Conservation (phyloP, 73 alveolate species). For the Blepharisma japonicum region DNA sequence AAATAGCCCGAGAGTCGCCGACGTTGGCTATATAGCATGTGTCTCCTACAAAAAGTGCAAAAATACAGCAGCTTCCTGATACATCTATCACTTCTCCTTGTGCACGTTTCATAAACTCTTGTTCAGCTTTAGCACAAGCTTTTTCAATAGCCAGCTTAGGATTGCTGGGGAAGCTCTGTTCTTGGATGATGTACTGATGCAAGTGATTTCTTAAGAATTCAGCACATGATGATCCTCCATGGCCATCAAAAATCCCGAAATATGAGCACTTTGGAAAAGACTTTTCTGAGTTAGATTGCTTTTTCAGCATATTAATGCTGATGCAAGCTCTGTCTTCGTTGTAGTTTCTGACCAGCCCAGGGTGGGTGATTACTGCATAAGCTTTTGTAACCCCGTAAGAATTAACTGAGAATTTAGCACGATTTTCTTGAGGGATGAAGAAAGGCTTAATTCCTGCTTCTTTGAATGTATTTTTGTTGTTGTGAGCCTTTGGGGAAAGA, state of each 20-base stretch:
- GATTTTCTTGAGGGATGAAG: neutral
- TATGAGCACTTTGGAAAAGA: constrained; percentile 88
- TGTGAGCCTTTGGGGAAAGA: no score
- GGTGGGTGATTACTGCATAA: constrained; percentile 94
- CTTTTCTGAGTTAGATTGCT: neutral
- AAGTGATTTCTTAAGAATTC: constrained; percentile 63
- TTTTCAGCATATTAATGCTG: constrained; percentile 38
- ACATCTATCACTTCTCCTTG: constrained; percentile 58
- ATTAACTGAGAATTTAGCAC: constrained; percentile 81
- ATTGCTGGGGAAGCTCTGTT: constrained; percentile 72
- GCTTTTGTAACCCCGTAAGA: constrained; percentile 81
- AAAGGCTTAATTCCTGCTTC: no score
- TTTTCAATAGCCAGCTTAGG: constrained; percentile 81
- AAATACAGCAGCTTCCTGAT: constrained; percentile 96
- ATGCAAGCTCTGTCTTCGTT: constrained; percentile 97
- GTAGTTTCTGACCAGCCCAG: constrained; percentile 93
- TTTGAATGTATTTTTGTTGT: no score
- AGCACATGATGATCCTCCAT: constrained; percentile 96
- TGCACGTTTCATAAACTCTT: constrained; percentile 61
- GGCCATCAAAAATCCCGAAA: constrained; percentile 99
- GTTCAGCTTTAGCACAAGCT: constrained; percentile 91
- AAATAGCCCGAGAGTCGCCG: constrained; percentile 95
- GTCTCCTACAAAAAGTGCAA: constrained; percentile 83
- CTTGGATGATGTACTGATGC: constrained; percentile 41
- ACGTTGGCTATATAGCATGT: constrained; percentile 91